These are phyloP conservation scores for Daldinia vernicosa DNA, from an alignment of 495 filamentous ascomycete genomes.

Conservation along the genomic window DNA sequence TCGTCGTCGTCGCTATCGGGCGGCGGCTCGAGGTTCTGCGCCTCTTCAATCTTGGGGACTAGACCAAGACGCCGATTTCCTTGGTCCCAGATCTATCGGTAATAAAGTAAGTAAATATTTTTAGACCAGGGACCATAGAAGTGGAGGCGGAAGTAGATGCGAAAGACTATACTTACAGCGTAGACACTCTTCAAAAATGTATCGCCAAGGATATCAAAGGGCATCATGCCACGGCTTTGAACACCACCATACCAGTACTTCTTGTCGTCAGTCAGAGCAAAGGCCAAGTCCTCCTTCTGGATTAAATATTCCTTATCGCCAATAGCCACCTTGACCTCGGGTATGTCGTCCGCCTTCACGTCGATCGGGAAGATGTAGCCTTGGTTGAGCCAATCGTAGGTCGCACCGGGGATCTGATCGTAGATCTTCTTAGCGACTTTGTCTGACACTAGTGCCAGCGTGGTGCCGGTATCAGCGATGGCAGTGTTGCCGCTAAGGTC, in stretches of 20 bases:
- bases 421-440: slow-evolving; percentile 73
- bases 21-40: slow-evolving; percentile 58
- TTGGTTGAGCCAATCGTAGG: slow-evolving; percentile 69
- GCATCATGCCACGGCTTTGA: slow-evolving; percentile 71
- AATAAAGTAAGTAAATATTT: not conserved
- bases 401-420: slow-evolving; percentile 71
- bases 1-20: slow-evolving; percentile 30
- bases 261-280: slow-evolving; percentile 67
- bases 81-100: slow-evolving; percentile 73
- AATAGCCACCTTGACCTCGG: slow-evolving; percentile 72
- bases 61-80: slow-evolving; percentile 75
- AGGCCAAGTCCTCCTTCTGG: slow-evolving; percentile 76
- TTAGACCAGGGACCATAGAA: not conserved
- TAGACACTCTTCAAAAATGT: slow-evolving; percentile 81
- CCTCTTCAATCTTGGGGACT: slow-evolving; percentile 68
- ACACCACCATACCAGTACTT: slow-evolving; percentile 75
- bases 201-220: slow-evolving; percentile 78
- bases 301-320: slow-evolving; percentile 71
- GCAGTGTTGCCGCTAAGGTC: slow-evolving; percentile 71
- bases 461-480: slow-evolving; percentile 83
- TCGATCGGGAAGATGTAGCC: slow-evolving; percentile 72
- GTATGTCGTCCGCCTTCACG: slow-evolving; percentile 66
- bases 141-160: not conserved
- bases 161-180: slow-evolving; percentile 61
- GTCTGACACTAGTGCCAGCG: slow-evolving; percentile 75